A percentile compares a stretch with the other conserved stretches of the same genome.
These are phyloP conservation scores for Phellinidium pouzarii DNA, from an alignment of 1,284 basidiomycete species.

Conservation along the genomic window DNA sequence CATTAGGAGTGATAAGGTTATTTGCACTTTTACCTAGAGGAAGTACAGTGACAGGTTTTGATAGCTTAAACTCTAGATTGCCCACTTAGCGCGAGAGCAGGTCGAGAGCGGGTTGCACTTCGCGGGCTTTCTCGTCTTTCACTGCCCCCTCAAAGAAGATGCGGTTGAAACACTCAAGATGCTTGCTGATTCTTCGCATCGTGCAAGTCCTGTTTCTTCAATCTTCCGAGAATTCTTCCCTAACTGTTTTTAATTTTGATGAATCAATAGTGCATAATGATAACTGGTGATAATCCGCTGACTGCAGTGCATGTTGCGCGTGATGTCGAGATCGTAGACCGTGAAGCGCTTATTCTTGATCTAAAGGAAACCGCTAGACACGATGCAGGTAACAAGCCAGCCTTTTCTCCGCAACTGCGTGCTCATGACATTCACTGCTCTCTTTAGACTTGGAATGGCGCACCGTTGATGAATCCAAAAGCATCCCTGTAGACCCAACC, in stretches of 20 bases:
- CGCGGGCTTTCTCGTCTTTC: slow-evolving; percentile 92
- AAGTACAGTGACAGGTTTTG: neutral
- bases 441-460: slow-evolving; percentile 77
- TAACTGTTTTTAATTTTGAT: neutral
- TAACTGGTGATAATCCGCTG: slow-evolving; percentile 93
- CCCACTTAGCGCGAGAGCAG: slow-evolving; percentile 70
- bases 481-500: slow-evolving; percentile 76
- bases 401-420: neutral
- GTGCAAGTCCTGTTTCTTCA: slow-evolving; percentile 50
- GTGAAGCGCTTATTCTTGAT: slow-evolving; percentile 88
- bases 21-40: neutral
- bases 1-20: slow-evolving; percentile 53
- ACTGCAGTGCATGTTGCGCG: slow-evolving; percentile 91
- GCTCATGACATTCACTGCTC: slow-evolving; percentile 1
- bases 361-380: slow-evolving; percentile 72
- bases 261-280: slow-evolving; percentile 87
- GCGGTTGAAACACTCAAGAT: slow-evolving; percentile 85
- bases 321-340: slow-evolving; percentile 93
- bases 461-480: slow-evolving; percentile 83
- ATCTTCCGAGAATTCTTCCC: neutral
- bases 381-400: slow-evolving; percentile 48
- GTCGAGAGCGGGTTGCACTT: slow-evolving; percentile 77
- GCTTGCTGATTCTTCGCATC: slow-evolving; percentile 89
- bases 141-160: slow-evolving; percentile 92
- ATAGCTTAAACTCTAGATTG: slow-evolving; percentile 57